phyloP scores from a whole-genome alignment of 495 filamentous ascomycete species.

The Tuber melanosporum region DNA sequence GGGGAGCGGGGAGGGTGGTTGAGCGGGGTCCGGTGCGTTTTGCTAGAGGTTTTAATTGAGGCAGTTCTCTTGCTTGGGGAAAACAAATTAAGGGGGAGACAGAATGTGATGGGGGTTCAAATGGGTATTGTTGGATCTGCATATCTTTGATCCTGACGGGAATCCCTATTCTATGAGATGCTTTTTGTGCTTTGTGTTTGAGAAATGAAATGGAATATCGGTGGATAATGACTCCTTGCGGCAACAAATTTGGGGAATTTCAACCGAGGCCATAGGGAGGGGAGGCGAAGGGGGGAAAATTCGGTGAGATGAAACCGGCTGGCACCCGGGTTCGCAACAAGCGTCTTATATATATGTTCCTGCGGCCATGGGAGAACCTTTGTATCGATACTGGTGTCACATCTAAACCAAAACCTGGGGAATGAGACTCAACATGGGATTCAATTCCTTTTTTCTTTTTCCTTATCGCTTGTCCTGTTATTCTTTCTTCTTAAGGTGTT shows the following conservation, averaged over 20 bases:
- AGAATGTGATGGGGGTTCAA: conserved; percentile 37
- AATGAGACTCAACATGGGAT: not conserved
- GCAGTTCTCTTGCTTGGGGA: conserved; percentile 38
- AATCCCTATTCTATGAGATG: conserved; percentile 38
- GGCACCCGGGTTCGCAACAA: conserved; percentile 2
- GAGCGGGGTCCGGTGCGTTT: conserved; percentile 35
- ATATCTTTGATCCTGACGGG: conserved; percentile 38
- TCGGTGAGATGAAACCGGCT: conserved; percentile 3
- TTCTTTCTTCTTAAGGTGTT: not conserved
- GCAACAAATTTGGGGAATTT: conserved; percentile 20
- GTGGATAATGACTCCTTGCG: conserved; percentile 37
- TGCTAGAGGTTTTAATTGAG: conserved; percentile 40
- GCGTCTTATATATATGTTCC: conserved; percentile 5
- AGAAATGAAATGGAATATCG: conserved; percentile 41
- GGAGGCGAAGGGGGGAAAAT: not conserved
- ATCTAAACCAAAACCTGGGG: not conserved
- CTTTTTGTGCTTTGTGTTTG: conserved; percentile 40
- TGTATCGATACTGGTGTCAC: conserved; percentile 6
- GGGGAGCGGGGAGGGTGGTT: conserved; percentile 18
- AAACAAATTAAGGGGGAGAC: conserved; percentile 37
- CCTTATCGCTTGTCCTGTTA: not conserved
- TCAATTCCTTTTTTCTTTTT: not conserved
- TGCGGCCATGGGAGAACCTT: not conserved
- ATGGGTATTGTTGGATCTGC: conserved; percentile 35
- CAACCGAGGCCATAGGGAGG: not conserved